Evolutionary conservation across 495 filamentous ascomycete species (phyloP), one percentile per base, ranked within the genome.

Genomic region (Massariosphaeria phaeospora): DNA sequence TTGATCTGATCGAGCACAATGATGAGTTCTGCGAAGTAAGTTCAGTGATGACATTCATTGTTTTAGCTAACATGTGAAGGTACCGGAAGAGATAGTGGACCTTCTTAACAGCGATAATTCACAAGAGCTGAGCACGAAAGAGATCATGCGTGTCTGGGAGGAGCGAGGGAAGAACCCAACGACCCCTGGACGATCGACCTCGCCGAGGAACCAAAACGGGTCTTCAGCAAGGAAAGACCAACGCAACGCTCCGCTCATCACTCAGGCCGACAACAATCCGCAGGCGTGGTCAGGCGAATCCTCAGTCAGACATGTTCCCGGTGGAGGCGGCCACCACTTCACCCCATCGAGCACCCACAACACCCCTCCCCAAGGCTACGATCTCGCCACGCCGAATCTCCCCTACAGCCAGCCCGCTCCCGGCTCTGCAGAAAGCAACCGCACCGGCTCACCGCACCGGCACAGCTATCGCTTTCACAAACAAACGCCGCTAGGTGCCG

Each of bases 1-100:
- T 93, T 65, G 79, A 82, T 12, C 69, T 99, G 35, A 95, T 99
- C 61, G 80, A 88, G 51, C 93, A 83, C 67, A 97, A 96, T 56
- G 93, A 96, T 65, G 80, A 84, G 64, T 95, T 99, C 88, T 95
- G 88, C 68, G 84, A 96, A 78, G 93, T 96, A 77, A 72, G 87
- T 79, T 25, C 20, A 4, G 15, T 13, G 23, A 21, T 46, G 30
- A 10, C 17, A 31, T 43, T 21, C 7, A 20, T 29, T 2, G 6
- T 3, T 25, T 18, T 59, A 26, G 4, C 24, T 48, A 36, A 54
- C 18, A 18, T 51, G 44, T 52, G 45, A 63, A 96, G 93, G 89
- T 98, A 41, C 93, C 93, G 5, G 89, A 91, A 70, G 91, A 97
- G 64, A 70, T 98, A 27, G 81, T 90, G 65, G 83, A 84, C 17